phyloP scores from a whole-genome alignment of 1,284 basidiomycete genomes.

The Irpex sp. region DNA sequence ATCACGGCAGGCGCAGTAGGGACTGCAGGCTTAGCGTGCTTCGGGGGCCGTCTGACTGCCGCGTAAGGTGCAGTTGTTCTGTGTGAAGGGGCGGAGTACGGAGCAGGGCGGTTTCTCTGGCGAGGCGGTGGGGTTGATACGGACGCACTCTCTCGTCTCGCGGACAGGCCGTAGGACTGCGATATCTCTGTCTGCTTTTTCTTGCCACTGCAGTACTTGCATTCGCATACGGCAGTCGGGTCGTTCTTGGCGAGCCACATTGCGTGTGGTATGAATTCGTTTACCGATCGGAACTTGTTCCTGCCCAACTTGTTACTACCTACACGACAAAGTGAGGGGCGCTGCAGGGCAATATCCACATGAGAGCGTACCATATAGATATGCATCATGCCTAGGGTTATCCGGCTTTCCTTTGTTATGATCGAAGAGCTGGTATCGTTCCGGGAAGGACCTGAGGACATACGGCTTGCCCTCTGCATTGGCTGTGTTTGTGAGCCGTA shows the following conservation, averaged over 20 bases:
- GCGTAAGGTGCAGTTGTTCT: constrained; percentile 29
- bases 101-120: not conserved
- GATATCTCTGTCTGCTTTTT: constrained; percentile 65
- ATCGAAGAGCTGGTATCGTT: constrained; percentile 65
- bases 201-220: constrained; percentile 70
- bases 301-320: constrained; percentile 34
- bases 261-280: constrained; percentile 78
- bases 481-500: not conserved
- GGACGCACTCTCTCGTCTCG: constrained; percentile 9
- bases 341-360: not conserved
- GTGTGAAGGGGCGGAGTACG: not conserved
- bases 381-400: constrained; percentile 65
- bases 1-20: not conserved
- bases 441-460: constrained; percentile 59
- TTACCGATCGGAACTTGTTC: constrained; percentile 65
- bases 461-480: constrained; percentile 47
- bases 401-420: constrained; percentile 59
- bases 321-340: constrained; percentile 12
- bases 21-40: constrained; percentile 27
- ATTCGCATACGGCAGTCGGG: constrained; percentile 49
- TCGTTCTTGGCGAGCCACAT: constrained; percentile 64
- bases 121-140: constrained; percentile 3
- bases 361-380: constrained; percentile 59
- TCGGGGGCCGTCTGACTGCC: constrained; percentile 47
- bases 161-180: constrained; percentile 40